Percentiles rank a stretch among this genome's conserved stretches.
These are phyloP conservation scores for Casaregolazyma suthepensis DNA, from an alignment of 1,139 yeast genomes.

Conservation along the genomic window DNA sequence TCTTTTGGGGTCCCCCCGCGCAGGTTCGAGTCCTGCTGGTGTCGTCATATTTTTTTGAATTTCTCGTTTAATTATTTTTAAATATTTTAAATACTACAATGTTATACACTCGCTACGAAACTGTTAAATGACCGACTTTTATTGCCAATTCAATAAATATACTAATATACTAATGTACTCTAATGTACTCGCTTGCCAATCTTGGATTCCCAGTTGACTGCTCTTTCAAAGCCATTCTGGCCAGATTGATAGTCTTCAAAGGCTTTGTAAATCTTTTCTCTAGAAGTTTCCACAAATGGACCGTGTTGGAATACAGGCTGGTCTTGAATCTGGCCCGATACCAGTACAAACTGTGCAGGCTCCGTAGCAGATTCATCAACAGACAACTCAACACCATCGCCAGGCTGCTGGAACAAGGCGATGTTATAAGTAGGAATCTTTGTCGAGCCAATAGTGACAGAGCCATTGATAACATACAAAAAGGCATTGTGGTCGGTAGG, in stretches of 20 bases:
- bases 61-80: background rate
- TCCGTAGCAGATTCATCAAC: slow-evolving; percentile 26
- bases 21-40: slow-evolving; percentile 89
- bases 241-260: slow-evolving; percentile 64
- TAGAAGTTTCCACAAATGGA: slow-evolving; percentile 73
- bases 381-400: slow-evolving; percentile 24
- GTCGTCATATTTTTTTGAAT: slow-evolving; percentile 39
- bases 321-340: slow-evolving; percentile 72
- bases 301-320: slow-evolving; percentile 85
- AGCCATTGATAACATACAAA: slow-evolving; percentile 63
- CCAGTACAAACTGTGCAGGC: slow-evolving; percentile 52
- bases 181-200: slow-evolving; percentile 46
- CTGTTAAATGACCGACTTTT: too few species aligned
- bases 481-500: slow-evolving; percentile 65
- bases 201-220: slow-evolving; percentile 61
- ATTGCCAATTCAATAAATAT: background rate
- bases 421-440: slow-evolving; percentile 44
- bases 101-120: too few species aligned
- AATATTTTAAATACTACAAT: background rate
- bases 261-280: slow-evolving; percentile 58
- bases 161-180: background rate
- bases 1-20: slow-evolving; percentile 83
- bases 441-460: slow-evolving; percentile 39
- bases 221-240: slow-evolving; percentile 67
- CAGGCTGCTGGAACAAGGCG: slow-evolving; percentile 36